Evolutionary conservation across 1,284 basidiomycete species (phyloP).

Genomic region (Tilletia horrida): DNA sequence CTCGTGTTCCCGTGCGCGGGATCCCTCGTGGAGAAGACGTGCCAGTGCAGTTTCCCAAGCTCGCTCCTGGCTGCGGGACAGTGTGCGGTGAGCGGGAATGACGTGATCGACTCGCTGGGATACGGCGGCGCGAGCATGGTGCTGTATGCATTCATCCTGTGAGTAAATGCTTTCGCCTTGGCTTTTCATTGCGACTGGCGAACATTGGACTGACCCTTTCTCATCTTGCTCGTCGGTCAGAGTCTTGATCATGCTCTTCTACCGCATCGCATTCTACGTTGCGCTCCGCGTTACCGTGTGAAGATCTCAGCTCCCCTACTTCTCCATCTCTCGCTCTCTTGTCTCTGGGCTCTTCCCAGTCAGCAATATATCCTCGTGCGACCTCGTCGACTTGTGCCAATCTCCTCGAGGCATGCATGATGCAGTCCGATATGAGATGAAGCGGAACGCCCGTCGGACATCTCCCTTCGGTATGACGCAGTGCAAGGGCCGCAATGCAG

Average conservation of each 20-base stretch:
- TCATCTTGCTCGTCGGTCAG: no score
- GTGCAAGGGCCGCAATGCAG: no score
- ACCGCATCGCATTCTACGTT: conserved; percentile 2
- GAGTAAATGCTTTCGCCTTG: not conserved
- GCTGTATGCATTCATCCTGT: conserved; percentile 47
- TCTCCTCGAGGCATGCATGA: no score
- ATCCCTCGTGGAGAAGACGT: conserved; percentile 40
- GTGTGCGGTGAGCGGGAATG: conserved; percentile 28
- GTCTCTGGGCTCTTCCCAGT: no score
- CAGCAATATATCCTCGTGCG: no score
- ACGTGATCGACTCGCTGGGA: conserved; percentile 35
- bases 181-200: no score
- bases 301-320: no score
- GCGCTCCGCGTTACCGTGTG: not conserved
- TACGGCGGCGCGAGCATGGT: conserved; percentile 37
- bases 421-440: no score
- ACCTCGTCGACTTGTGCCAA: no score
- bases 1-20: conserved; percentile 59
- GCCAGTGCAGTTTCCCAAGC: conserved; percentile 27
- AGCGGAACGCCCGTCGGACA: no score
- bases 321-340: no score
- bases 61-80: conserved; percentile 22
- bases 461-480: no score
- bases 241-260: conserved; percentile 27
- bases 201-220: not conserved